Evolutionary conservation across 257 asterid genomes (phyloP).

Genomic region (Salvia hispanica): DNA sequence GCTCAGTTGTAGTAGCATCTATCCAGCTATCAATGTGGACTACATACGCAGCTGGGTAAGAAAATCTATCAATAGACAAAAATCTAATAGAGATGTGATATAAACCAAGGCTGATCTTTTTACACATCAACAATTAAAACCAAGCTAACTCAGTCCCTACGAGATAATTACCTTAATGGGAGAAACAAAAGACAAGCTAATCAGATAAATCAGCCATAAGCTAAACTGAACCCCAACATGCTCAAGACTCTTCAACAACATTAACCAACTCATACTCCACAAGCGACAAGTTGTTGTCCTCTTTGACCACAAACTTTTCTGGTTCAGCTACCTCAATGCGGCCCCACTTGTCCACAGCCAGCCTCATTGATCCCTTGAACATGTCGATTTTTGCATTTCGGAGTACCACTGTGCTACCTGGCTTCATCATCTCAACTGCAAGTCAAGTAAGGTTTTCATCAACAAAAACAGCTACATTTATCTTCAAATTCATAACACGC

Average conservation of each 20-base stretch:
- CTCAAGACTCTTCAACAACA: slow-evolving; percentile 58
- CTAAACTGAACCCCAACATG: slow-evolving; percentile 24
- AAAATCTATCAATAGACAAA: slow-evolving; percentile 20
- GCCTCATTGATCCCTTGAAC: slow-evolving; percentile 90
- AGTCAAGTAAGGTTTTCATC: slow-evolving; percentile 11
- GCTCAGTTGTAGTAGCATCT: neutral
- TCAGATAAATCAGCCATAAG: slow-evolving; percentile 34
- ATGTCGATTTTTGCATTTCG: slow-evolving; percentile 84
- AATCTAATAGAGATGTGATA: slow-evolving; percentile 22
- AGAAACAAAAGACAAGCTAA: slow-evolving; percentile 31
- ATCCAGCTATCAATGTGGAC: neutral
- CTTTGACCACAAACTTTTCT: slow-evolving; percentile 60
- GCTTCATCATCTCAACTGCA: slow-evolving; percentile 82
- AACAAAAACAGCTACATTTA: neutral
- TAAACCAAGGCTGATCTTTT: slow-evolving; percentile 35
- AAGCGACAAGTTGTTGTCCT: slow-evolving; percentile 72
- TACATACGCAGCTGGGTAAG: neutral
- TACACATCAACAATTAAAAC: slow-evolving; percentile 44
- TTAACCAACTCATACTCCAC: slow-evolving; percentile 78
- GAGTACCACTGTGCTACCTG: slow-evolving; percentile 59
- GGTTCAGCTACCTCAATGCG: slow-evolving; percentile 70
- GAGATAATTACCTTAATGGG: slow-evolving; percentile 39
- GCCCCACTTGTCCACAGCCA: slow-evolving; percentile 93
- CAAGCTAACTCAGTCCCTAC: slow-evolving; percentile 57
- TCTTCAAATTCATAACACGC: neutral